Evolutionary conservation across 2,329 filamentous ascomycete species (phyloP).

Genomic region (Pseudocercospora cruenta): DNA sequence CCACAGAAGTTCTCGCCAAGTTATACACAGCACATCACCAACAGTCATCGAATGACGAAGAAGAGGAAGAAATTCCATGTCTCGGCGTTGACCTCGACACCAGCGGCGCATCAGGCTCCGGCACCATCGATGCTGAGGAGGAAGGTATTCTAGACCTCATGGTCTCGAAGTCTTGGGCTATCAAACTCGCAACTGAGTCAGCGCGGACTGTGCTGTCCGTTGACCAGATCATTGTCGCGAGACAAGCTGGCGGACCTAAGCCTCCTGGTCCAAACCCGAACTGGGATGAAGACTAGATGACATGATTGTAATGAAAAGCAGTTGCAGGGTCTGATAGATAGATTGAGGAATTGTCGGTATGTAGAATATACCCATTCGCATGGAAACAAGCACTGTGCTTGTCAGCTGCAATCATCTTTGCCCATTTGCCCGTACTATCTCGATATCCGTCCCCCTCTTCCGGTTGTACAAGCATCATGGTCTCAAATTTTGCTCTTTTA

Average conservation of each 20-base stretch:
- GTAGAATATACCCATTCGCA: no score
- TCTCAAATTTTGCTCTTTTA: no score
- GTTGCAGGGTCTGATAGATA: no score
- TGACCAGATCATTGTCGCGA: constrained; percentile 97
- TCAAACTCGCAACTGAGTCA: constrained; percentile 93
- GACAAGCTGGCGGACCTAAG: constrained; percentile 96
- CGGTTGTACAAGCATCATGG: no score
- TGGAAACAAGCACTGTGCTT: no score
- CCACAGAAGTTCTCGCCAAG: constrained; percentile 91
- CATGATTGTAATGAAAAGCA: not conserved
- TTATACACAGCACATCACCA: constrained; percentile 81
- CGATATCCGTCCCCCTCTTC: no score
- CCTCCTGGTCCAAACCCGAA: constrained; percentile 89
- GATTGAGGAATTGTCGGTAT: no score
- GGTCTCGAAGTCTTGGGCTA: constrained; percentile 92
- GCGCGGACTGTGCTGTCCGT: constrained; percentile 92
- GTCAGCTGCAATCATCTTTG: no score
- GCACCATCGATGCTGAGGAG: constrained; percentile 81
- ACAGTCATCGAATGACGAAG: constrained; percentile 39
- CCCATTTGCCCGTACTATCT: no score
- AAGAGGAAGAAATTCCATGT: constrained; percentile 79
- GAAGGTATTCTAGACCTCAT: constrained; percentile 91
- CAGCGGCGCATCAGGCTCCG: constrained; percentile 78
- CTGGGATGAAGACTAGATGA: constrained; percentile 64
- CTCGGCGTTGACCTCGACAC: constrained; percentile 96